A percentile compares a stretch with the other conserved stretches of the same genome.
These are phyloP conservation scores for Dactylis glomerata DNA, from an alignment of 176 grass and related monocot species.

Conservation along the genomic window DNA sequence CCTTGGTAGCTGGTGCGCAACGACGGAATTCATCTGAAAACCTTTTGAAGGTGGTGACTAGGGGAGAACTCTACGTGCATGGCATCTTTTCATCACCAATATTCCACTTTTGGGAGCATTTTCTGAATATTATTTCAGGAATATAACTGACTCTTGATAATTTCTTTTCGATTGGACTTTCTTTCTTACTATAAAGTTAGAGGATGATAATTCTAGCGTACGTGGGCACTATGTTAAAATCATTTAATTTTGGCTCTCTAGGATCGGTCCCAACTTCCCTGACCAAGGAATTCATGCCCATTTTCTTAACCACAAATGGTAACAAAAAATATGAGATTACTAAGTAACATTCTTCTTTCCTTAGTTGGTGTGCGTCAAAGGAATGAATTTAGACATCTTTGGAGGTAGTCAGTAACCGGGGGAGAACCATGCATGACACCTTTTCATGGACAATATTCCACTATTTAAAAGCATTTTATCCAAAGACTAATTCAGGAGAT, in stretches of 20 bases:
- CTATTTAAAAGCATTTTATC: neutral
- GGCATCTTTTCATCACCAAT: neutral
- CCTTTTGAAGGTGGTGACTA: neutral
- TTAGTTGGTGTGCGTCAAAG: neutral
- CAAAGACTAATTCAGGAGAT: neutral
- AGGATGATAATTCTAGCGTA: neutral
- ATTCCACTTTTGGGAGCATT: neutral
- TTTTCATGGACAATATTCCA: neutral
- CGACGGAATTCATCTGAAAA: neutral
- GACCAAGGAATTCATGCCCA: neutral
- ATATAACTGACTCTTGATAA: neutral
- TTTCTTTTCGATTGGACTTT: neutral
- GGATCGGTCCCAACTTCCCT: neutral
- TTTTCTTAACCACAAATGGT: neutral
- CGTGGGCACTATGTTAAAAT: neutral
- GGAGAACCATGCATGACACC: neutral
- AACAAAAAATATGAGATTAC: neutral
- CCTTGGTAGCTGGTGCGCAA: neutral
- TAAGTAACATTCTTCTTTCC: neutral
- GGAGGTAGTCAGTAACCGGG: neutral
- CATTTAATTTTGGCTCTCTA: neutral
- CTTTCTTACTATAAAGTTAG: neutral
- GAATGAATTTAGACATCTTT: neutral
- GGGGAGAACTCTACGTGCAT: neutral
- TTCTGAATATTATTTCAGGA: neutral